Percentiles rank a stretch among this genome's conserved stretches.
phyloP scores from a whole-genome alignment of 495 filamentous ascomycete genomes.

The Aspergillus heteromorphus region DNA sequence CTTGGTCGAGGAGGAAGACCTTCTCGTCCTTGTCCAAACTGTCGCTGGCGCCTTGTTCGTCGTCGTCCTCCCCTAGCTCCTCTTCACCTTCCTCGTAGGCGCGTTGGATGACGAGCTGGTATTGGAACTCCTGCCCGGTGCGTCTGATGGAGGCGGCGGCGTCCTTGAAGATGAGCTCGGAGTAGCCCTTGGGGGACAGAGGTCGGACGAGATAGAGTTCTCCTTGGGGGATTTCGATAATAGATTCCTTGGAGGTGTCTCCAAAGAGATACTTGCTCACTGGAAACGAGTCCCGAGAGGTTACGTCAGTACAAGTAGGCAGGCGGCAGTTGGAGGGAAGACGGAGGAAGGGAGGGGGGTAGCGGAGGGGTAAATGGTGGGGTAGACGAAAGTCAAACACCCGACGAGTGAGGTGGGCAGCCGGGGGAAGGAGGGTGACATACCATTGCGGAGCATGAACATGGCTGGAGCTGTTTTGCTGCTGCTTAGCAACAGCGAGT shows the following conservation, averaged over 20 bases:
- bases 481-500: conserved; percentile 20
- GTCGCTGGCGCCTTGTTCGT: conserved; percentile 70
- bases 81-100: conserved; percentile 97
- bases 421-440: conserved; percentile 20
- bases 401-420: too few species aligned
- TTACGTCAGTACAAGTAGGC: not conserved
- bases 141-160: conserved; percentile 83
- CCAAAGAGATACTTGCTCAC: conserved; percentile 91
- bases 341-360: conserved; percentile 7
- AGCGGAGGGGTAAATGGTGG: conserved; percentile 31
- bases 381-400: conserved; percentile 13
- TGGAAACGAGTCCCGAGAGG: conserved; percentile 24
- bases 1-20: conserved; percentile 88
- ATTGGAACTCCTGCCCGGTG: conserved; percentile 91
- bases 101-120: conserved; percentile 91
- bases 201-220: conserved; percentile 96
- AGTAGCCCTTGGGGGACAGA: conserved; percentile 91
- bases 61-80: conserved; percentile 78
- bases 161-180: conserved; percentile 98
- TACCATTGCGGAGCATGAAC: conserved; percentile 71
- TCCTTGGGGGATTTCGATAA: conserved; percentile 90
- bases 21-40: conserved; percentile 85
- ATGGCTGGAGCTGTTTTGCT: conserved; percentile 43
- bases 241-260: conserved; percentile 84
- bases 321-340: not conserved